Conservation (phyloP, 352 stramenopile species). For the Pythium vanterpoolii region DNA sequence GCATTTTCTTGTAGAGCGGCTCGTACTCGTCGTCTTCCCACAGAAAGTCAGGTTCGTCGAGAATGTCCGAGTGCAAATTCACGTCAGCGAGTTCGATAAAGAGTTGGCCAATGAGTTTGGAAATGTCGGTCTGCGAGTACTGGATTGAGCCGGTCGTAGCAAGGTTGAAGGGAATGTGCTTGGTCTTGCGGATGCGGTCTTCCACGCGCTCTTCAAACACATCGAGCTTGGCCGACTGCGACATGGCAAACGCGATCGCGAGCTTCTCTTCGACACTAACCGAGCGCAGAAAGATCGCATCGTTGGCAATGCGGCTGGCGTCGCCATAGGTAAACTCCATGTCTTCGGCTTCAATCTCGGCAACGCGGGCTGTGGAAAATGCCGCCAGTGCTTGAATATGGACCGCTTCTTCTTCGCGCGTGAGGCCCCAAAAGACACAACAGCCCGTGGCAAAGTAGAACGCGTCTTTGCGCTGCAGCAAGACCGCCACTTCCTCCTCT, state of each 20-base stretch:
- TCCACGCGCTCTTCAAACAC: conserved; percentile 90
- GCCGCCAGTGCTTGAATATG: conserved; percentile 46
- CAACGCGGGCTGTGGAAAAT: conserved; percentile 45
- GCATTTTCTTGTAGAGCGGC: conserved; percentile 86
- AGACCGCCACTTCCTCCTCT: background rate
- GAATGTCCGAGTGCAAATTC: conserved; percentile 92
- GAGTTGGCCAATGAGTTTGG: conserved; percentile 88
- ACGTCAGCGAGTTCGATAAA: conserved; percentile 88
- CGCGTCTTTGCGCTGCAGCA: conserved; percentile 49
- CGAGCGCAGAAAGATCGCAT: conserved; percentile 78
- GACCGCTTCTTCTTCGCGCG: conserved; percentile 45
- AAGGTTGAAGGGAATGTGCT: conserved; percentile 86
- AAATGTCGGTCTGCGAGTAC: conserved; percentile 89
- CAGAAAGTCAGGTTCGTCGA: conserved; percentile 92
- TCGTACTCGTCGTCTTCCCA: conserved; percentile 92
- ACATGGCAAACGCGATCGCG: conserved; percentile 89
- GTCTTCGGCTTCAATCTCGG: conserved; percentile 53
- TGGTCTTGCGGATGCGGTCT: conserved; percentile 75
- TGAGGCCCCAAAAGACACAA: conserved; percentile 70
- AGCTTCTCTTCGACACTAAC: conserved; percentile 83
- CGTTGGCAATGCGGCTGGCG: conserved; percentile 56
- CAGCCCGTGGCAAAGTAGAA: conserved; percentile 77
- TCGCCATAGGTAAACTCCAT: conserved; percentile 65
- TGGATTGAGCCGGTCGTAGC: conserved; percentile 83
- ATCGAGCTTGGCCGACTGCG: conserved; percentile 90